Conservation (phyloP, 768 basidiomycete genomes). For the Bullera alba region DNA sequence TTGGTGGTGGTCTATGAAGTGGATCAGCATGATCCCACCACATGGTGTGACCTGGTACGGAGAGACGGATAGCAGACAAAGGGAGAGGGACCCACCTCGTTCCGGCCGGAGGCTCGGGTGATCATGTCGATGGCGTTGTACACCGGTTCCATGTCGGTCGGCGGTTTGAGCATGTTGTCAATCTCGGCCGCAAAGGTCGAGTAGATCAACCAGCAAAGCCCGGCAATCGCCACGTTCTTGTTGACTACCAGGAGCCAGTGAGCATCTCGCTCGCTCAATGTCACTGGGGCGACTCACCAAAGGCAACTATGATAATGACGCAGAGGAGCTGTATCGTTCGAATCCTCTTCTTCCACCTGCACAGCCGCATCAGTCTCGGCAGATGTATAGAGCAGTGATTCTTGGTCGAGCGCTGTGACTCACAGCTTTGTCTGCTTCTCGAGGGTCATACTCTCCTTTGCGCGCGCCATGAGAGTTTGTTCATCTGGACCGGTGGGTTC, state of each 20-base stretch:
- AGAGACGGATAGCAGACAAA: neutral
- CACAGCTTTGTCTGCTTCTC: slow-evolving; percentile 24
- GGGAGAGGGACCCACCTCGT: neutral
- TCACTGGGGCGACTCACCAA: no score
- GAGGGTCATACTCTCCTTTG: slow-evolving; percentile 25
- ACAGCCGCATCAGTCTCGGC: neutral
- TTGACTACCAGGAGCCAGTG: slow-evolving; percentile 10
- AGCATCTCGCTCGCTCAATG: no score
- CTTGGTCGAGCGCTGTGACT: slow-evolving; percentile 1
- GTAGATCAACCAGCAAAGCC: slow-evolving; percentile 17
- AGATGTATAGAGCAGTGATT: neutral
- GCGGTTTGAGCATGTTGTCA: slow-evolving; percentile 19
- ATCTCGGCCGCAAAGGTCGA: slow-evolving; percentile 15
- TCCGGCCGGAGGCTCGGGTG: neutral
- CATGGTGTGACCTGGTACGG: neutral
- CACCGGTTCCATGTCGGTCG: slow-evolving; percentile 7
- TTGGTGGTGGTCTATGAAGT: slow-evolving; percentile 10
- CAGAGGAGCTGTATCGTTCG: slow-evolving; percentile 24
- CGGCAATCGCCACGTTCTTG: slow-evolving; percentile 9
- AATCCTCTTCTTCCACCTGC: slow-evolving; percentile 36
- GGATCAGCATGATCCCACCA: slow-evolving; percentile 1
- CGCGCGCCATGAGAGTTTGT: slow-evolving; percentile 15
- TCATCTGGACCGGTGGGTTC: slow-evolving; percentile 15
- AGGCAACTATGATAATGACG: slow-evolving; percentile 20
- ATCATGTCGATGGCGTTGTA: slow-evolving; percentile 7